Percentiles rank a stretch among this genome's conserved stretches.
Evolutionary conservation across 2,329 filamentous ascomycete species (phyloP).

Genomic region (Malbranchea cinnamomea): DNA sequence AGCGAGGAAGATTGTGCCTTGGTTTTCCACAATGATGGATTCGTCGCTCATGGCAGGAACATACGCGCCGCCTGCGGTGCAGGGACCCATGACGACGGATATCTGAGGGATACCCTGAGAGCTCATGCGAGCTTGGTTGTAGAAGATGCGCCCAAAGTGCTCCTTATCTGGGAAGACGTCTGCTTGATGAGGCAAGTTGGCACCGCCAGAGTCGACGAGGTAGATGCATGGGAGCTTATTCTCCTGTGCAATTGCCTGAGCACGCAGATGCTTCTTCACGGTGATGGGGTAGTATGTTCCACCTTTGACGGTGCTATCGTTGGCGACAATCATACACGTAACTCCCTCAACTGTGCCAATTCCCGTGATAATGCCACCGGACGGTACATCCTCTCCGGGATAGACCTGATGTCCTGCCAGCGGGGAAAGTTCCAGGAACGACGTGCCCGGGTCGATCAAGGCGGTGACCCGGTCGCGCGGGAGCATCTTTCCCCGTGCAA

Average conservation of each 20-base stretch:
- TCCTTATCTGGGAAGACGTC: constrained; percentile 92
- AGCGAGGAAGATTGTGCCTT: constrained; percentile 95
- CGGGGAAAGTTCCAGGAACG: constrained; percentile 87
- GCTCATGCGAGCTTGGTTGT: constrained; percentile 92
- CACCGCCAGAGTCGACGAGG: constrained; percentile 87
- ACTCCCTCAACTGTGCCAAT: constrained; percentile 83
- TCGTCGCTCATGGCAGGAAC: constrained; percentile 97
- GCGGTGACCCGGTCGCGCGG: constrained; percentile 77
- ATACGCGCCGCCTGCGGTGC: constrained; percentile 89
- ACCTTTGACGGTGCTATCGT: constrained; percentile 94
- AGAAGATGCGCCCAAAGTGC: constrained; percentile 96
- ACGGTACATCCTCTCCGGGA: constrained; percentile 70
- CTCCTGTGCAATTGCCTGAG: constrained; percentile 79
- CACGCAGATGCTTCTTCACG: constrained; percentile 90
- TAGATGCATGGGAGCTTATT: constrained; percentile 80
- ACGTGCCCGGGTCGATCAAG: constrained; percentile 74
- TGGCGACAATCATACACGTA: constrained; percentile 82
- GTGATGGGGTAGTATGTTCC: constrained; percentile 96
- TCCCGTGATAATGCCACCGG: constrained; percentile 83
- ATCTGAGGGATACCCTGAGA: constrained; percentile 80
- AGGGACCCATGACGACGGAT: constrained; percentile 91
- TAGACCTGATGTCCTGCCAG: constrained; percentile 79
- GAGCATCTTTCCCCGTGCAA: constrained; percentile 83
- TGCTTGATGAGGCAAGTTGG: constrained; percentile 86
- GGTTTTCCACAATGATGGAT: constrained; percentile 86